A percentile compares a stretch with the other conserved stretches of the same genome.
phyloP scores from a whole-genome alignment of 163 green algal species.

The Smithsoniella earleae region DNA sequence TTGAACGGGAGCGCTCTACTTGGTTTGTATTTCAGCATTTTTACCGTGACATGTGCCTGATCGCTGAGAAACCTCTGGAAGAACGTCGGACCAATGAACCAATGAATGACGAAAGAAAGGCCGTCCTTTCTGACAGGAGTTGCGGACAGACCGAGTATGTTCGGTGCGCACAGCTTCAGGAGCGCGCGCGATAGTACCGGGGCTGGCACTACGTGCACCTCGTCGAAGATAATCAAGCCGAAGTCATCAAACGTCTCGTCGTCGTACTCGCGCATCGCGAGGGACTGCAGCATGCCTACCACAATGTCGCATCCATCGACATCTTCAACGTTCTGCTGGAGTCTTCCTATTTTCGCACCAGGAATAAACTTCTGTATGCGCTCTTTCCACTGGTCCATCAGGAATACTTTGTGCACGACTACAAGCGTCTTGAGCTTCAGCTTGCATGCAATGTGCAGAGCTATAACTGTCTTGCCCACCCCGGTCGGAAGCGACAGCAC shows the following conservation, averaged over 20 bases:
- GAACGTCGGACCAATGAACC: too few relatives aligned
- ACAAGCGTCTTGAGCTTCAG: constrained; percentile 30
- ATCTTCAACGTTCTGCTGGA: constrained; percentile 32
- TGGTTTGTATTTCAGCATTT: too few relatives aligned
- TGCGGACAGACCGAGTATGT: too few relatives aligned
- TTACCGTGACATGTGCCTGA: too few relatives aligned
- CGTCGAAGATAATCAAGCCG: constrained; percentile 34
- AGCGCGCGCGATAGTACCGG: constrained; percentile 36
- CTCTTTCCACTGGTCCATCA: constrained; percentile 34
- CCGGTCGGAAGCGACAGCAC: constrained; percentile 33
- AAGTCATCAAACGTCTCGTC: constrained; percentile 13
- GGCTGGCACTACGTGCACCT: constrained; percentile 31
- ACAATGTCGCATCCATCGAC: constrained; percentile 33
- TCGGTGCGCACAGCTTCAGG: too few relatives aligned
- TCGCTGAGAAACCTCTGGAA: too few relatives aligned
- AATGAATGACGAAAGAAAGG: too few relatives aligned
- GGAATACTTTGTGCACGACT: constrained; percentile 37
- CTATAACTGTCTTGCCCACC: constrained; percentile 35
- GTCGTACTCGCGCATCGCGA: constrained; percentile 31
- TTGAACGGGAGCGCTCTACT: too few relatives aligned
- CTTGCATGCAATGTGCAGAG: constrained; percentile 17
- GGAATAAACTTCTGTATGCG: constrained; percentile 34
- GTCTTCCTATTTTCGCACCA: constrained; percentile 19
- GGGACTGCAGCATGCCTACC: constrained; percentile 30
- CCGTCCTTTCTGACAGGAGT: too few relatives aligned